Conservation (phyloP, 371 early-diverging fungal genomes). For the Paraphysoderma sedebokerense region DNA sequence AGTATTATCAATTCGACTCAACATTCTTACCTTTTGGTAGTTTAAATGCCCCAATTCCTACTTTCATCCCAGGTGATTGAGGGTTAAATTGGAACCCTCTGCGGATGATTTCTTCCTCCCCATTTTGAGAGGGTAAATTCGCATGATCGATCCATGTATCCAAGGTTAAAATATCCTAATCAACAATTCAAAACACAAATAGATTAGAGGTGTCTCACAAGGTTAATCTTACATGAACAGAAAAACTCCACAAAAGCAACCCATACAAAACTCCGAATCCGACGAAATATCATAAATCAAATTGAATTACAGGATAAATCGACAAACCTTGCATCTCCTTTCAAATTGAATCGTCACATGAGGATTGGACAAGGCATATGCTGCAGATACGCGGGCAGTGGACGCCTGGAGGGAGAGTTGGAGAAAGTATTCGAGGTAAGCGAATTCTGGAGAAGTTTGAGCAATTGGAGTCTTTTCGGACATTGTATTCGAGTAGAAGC, state of each 20-base stretch:
- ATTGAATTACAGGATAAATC: too few species aligned
- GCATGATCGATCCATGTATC: slow-evolving; percentile 22
- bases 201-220: too few species aligned
- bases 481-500: too few species aligned
- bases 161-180: slow-evolving; percentile 18
- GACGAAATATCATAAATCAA: too few species aligned
- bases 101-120: slow-evolving; percentile 31
- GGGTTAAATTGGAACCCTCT: slow-evolving; percentile 21
- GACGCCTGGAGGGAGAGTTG: slow-evolving; percentile 24
- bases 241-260: too few species aligned
- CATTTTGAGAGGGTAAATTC: slow-evolving; percentile 16
- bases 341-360: slow-evolving; percentile 24
- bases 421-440: slow-evolving; percentile 25
- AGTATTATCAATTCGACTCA: slow-evolving; percentile 2
- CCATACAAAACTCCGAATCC: too few species aligned
- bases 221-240: too few species aligned
- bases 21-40: background rate
- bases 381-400: slow-evolving; percentile 22
- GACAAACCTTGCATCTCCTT: slow-evolving; percentile 19
- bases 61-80: slow-evolving; percentile 11
- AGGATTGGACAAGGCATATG: slow-evolving; percentile 25
- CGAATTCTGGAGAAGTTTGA: slow-evolving; percentile 10
- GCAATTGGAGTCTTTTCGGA: slow-evolving; percentile 1
- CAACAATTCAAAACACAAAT: too few species aligned
- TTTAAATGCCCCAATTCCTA: slow-evolving; percentile 15